phyloP scores from a whole-genome alignment of 169 alveolate genomes.

The Plasmodium malariae region DNA sequence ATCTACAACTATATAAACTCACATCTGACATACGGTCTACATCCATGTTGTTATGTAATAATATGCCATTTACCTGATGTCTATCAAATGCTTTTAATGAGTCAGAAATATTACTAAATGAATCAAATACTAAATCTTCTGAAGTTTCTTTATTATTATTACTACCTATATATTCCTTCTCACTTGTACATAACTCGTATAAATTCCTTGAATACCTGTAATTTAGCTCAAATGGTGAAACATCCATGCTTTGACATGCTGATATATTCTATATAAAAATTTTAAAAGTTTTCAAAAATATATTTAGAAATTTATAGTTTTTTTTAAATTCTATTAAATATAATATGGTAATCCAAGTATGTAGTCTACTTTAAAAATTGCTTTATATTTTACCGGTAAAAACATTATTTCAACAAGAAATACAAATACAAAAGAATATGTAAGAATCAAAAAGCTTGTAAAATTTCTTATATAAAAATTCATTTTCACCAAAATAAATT shows the following conservation, averaged over 20 bases:
- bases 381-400: constrained; percentile 19
- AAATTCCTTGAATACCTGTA: background rate
- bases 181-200: background rate
- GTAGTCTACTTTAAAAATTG: no score
- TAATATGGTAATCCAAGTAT: no score
- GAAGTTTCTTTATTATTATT: background rate
- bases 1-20: background rate
- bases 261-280: background rate
- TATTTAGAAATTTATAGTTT: background rate
- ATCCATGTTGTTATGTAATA: background rate
- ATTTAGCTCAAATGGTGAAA: background rate
- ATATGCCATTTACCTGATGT: background rate
- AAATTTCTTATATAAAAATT: constrained; percentile 3
- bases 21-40: background rate
- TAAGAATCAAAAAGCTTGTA: constrained; percentile 3
- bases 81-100: background rate
- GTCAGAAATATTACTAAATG: background rate
- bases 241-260: background rate
- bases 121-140: background rate
- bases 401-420: background rate
- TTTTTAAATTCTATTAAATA: background rate
- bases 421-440: background rate
- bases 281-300: background rate
- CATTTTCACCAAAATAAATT: background rate
- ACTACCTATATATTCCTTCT: background rate